phyloP scores from a whole-genome alignment of 139 green algal species.

The Coelastrella sp. region DNA sequence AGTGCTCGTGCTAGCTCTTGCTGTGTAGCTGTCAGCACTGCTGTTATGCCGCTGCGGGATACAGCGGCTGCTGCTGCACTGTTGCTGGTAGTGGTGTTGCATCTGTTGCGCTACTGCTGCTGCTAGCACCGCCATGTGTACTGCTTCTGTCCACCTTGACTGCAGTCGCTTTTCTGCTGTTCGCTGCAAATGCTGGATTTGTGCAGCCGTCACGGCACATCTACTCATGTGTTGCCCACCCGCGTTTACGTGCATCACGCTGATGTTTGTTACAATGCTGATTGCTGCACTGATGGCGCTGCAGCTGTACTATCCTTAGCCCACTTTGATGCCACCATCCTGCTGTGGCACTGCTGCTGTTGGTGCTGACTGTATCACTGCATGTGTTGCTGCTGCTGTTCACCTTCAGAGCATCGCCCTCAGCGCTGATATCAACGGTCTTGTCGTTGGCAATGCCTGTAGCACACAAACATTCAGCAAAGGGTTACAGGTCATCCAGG shows the following conservation, averaged over 20 bases:
- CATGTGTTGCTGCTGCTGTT: conserved; percentile 7
- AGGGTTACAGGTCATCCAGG: neutral
- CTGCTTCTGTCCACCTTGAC: no score
- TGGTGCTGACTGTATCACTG: neutral
- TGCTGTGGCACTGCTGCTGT: neutral
- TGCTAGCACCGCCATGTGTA: neutral
- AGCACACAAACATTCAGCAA: neutral
- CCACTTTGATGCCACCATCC: neutral
- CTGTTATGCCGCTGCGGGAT: neutral
- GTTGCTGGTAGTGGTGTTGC: neutral
- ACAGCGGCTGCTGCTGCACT: neutral
- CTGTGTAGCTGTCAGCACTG: no score
- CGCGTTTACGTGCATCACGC: no score
- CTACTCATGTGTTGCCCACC: no score
- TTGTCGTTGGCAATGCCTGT: conserved; percentile 73
- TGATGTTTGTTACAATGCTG: neutral
- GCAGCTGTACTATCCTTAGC: neutral
- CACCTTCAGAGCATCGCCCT: conserved; percentile 39
- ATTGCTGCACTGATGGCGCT: neutral
- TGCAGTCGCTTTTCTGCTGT: no score
- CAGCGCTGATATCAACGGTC: conserved; percentile 65
- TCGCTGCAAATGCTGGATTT: no score
- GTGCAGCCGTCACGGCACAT: no score
- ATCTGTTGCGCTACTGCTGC: neutral
- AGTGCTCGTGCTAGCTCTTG: no score